Conservation (phyloP, 305 asterid species). For the Solanum aculeatissimum region DNA sequence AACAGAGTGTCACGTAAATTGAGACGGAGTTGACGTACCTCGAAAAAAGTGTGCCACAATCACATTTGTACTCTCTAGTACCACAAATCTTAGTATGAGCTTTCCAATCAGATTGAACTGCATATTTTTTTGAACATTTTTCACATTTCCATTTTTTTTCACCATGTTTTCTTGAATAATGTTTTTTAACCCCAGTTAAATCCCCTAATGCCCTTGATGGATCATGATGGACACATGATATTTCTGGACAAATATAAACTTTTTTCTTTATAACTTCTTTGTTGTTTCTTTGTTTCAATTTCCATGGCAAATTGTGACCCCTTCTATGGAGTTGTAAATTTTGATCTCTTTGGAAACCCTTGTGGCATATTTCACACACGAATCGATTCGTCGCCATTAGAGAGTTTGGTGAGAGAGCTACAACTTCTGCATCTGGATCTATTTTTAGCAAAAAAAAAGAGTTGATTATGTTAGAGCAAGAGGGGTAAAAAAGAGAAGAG, state of each 20-base stretch:
- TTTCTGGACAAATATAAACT: conserved; percentile 82
- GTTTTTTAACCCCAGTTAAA: conserved; percentile 77
- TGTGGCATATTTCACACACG: conserved; percentile 61
- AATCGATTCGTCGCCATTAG: conserved; percentile 64
- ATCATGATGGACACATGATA: conserved; percentile 71
- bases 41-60: conserved; percentile 94
- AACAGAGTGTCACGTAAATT: not conserved
- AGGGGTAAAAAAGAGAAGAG: not conserved
- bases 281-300: conserved; percentile 46
- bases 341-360: conserved; percentile 68
- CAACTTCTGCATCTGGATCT: conserved; percentile 71
- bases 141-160: conserved; percentile 94
- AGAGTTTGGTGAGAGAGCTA: conserved; percentile 54
- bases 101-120: conserved; percentile 97
- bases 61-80: conserved; percentile 84
- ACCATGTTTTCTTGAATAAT: conserved; percentile 76
- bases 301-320: conserved; percentile 73
- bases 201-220: conserved; percentile 82
- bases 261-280: conserved; percentile 39
- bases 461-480: too few relatives aligned
- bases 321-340: conserved; percentile 57
- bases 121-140: conserved; percentile 78
- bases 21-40: conserved; percentile 22
- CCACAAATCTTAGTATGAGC: conserved; percentile 95
- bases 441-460: not conserved